Evolutionary conservation across 2,329 filamentous ascomycete species (phyloP).

Genomic region (Colletotrichum spinosum): DNA sequence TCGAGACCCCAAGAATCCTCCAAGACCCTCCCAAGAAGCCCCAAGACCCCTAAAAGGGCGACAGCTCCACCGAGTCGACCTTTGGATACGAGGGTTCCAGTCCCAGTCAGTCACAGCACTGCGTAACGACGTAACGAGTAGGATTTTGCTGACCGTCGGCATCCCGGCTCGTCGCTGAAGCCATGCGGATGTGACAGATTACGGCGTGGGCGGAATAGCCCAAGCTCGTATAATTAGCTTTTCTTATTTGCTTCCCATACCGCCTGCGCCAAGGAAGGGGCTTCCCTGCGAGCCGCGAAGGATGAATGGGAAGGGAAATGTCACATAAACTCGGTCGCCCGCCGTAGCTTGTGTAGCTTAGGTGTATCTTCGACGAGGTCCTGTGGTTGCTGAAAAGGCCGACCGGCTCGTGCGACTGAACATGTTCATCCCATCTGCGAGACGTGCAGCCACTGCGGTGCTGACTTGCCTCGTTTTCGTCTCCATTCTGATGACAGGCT

Average conservation of each 20-base stretch:
- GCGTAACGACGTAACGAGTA: background rate
- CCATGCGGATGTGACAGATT: slow-evolving; percentile 7
- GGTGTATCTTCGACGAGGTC: background rate
- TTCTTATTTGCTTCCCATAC: background rate
- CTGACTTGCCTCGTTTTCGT: slow-evolving; percentile 14
- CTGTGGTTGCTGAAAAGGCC: background rate
- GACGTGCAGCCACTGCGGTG: slow-evolving; percentile 5
- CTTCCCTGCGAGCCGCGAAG: slow-evolving; percentile 7
- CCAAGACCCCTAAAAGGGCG: slow-evolving; percentile 25
- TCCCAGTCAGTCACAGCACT: no score
- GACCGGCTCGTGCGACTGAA: background rate
- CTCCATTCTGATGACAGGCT: slow-evolving; percentile 16
- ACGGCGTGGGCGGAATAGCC: slow-evolving; percentile 2
- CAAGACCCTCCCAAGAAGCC: slow-evolving; percentile 13
- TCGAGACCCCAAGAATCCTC: slow-evolving; percentile 14
- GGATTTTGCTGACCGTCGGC: slow-evolving; percentile 1
- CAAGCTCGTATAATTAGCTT: slow-evolving; percentile 16
- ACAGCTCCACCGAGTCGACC: slow-evolving; percentile 11
- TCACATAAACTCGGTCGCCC: slow-evolving; percentile 10
- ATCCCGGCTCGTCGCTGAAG: slow-evolving; percentile 3
- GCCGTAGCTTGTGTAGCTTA: background rate
- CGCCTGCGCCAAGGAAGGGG: slow-evolving; percentile 2
- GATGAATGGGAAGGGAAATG: background rate
- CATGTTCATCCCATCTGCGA: slow-evolving; percentile 26
- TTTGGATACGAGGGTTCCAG: slow-evolving; percentile 27